Base-by-base conservation (phyloP, 805 yeast species). In the Sugiyamaella boreocaroliniensis region DNA sequence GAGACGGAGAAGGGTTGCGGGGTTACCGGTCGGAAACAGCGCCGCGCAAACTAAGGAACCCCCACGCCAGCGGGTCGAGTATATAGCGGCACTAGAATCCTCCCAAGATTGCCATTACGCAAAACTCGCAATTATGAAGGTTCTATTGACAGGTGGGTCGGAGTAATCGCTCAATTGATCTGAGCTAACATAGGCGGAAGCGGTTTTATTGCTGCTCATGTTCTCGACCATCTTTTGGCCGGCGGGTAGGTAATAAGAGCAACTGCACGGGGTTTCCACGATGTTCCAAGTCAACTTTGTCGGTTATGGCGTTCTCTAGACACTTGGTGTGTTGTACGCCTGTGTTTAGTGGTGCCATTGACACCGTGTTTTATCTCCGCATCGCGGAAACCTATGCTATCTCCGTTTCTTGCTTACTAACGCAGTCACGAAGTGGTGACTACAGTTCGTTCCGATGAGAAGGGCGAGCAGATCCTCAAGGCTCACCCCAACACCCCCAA, bases 371-470 rank as follows among this genome's bases (percentile, higher is more conserved):
- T n/a, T n/a, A n/a, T n/a, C n/a, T n/a, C n/a, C n/a, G n/a, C n/a
- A n/a, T n/a, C n/a, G n/a, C n/a, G n/a, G n/a, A n/a, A n/a, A n/a
- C 5, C 37, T 5, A 32, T 9, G 26, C 20, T 18, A 18, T 41
- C 44, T 18, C 20, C 20, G 44, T 12, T 41, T 22, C 12, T 32
- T 32, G 37, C 37, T 32, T 32, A 32, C 37, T 32, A 32, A 32
- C 37, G 8, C 5, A 47, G 69, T 10, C 72, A 76, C 58, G 55
- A 61, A 4, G 81, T 78, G 2, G 67, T 76, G 32, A 81, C 80
- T 15, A 71, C 81, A 1, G 80, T 76, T 1, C 66, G 82, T 48
- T 65, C 71, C 43, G 59, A 61, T 18, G 67, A 59, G 10, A 77
- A 77, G 59, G 80, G 78, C 2, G 71, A 72, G 18, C 55, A 48